phyloP scores from a whole-genome alignment of 2,329 filamentous ascomycete species.

The Fusarium nelsonii region DNA sequence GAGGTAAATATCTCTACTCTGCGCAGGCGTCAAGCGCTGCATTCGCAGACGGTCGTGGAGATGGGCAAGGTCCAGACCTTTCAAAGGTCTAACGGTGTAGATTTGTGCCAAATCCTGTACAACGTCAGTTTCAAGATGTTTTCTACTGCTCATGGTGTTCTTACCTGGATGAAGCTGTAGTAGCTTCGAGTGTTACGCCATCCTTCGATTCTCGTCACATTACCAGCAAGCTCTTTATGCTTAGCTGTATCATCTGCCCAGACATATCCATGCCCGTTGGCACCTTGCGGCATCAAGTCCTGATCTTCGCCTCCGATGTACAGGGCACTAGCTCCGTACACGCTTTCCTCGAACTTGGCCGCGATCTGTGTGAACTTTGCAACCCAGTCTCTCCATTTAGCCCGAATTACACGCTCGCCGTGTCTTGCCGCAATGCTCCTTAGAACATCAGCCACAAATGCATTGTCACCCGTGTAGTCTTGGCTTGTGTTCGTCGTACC shows the following conservation, averaged over 20 bases:
- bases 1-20: constrained; percentile 87
- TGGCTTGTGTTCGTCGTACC: constrained; percentile 57
- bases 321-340: constrained; percentile 92
- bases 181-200: constrained; percentile 97
- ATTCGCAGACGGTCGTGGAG: constrained; percentile 91
- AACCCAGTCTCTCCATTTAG: constrained; percentile 96
- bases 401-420: constrained; percentile 88
- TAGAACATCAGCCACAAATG: constrained; percentile 89
- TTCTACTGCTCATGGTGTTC: constrained; percentile 20
- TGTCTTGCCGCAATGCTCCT: constrained; percentile 86
- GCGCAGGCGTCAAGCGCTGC: constrained; percentile 79
- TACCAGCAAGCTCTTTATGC: constrained; percentile 88
- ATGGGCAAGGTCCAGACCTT: constrained; percentile 88
- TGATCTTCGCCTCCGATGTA: constrained; percentile 84
- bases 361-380: constrained; percentile 92
- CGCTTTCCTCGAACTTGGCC: constrained; percentile 93
- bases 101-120: constrained; percentile 72
- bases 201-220: constrained; percentile 92
- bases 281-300: constrained; percentile 67
- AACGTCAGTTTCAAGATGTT: constrained; percentile 24
- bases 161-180: constrained; percentile 90
- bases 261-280: constrained; percentile 91
- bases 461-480: constrained; percentile 86
- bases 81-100: constrained; percentile 75
- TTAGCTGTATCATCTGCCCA: constrained; percentile 88